phyloP scores from a whole-genome alignment of 352 stramenopile species.

The Pythium chondricola region DNA sequence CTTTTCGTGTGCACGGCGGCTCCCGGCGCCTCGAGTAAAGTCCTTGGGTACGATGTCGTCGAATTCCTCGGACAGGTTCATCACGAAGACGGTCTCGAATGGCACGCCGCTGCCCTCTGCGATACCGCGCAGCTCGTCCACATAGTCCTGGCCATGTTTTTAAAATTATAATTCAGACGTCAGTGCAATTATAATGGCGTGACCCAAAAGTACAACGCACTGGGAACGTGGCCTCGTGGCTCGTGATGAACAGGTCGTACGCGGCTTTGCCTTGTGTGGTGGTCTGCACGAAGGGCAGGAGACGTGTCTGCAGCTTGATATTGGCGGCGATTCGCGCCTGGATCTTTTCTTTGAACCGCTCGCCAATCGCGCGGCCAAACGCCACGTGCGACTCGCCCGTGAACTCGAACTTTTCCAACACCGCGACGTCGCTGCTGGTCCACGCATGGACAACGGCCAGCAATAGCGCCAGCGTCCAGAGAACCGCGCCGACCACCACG shows the following conservation, averaged over 20 bases:
- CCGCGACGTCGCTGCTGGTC: slow-evolving; percentile 10
- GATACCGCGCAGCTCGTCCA: slow-evolving; percentile 60
- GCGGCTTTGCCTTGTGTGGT: slow-evolving; percentile 22
- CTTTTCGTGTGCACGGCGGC: slow-evolving; percentile 13
- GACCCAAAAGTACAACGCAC: slow-evolving; percentile 21
- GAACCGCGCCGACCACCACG: slow-evolving; percentile 1
- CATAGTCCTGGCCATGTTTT: slow-evolving; percentile 62
- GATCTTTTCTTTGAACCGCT: slow-evolving; percentile 47
- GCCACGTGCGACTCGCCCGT: slow-evolving; percentile 53
- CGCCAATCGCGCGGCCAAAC: slow-evolving; percentile 45
- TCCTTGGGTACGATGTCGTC: slow-evolving; percentile 41
- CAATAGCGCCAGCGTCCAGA: slow-evolving; percentile 1
- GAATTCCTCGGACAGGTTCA: slow-evolving; percentile 76
- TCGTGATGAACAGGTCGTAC: slow-evolving; percentile 39
- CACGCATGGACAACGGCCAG: slow-evolving; percentile 1
- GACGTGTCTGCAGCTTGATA: slow-evolving; percentile 43
- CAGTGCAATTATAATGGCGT: neutral
- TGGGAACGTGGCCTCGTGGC: slow-evolving; percentile 44
- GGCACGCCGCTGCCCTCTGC: slow-evolving; percentile 45
- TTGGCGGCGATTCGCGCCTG: slow-evolving; percentile 31
- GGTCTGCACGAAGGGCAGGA: slow-evolving; percentile 51
- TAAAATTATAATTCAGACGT: neutral
- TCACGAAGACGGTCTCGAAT: slow-evolving; percentile 64
- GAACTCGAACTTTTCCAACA: slow-evolving; percentile 47
- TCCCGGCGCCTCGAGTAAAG: slow-evolving; percentile 25